These are phyloP conservation scores for Pseudogymnoascus sp. DNA, from an alignment of 2,329 filamentous ascomycete genomes.

Conservation along the genomic window DNA sequence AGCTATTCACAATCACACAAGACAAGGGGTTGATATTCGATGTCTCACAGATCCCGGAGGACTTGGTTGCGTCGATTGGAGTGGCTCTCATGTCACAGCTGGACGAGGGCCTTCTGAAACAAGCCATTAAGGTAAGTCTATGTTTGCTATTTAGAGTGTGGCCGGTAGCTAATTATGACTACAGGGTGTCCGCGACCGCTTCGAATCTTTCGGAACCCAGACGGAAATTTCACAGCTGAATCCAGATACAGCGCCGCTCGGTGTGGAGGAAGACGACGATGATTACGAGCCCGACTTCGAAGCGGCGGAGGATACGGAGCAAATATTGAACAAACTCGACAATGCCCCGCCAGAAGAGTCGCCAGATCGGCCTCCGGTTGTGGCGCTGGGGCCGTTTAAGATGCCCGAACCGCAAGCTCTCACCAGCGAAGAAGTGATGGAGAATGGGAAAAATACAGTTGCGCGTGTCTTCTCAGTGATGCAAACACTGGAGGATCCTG, in stretches of 20 bases:
- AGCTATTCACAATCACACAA: conserved; percentile 77
- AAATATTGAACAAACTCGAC: conserved; percentile 70
- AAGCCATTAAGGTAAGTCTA: conserved; percentile 60
- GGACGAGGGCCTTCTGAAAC: conserved; percentile 57
- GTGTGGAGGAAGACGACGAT: conserved; percentile 72
- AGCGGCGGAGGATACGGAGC: conserved; percentile 66
- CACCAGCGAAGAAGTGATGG: conserved; percentile 60
- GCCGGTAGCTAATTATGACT: conserved; percentile 16
- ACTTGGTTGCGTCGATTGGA: conserved; percentile 72
- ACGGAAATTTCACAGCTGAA: conserved; percentile 33
- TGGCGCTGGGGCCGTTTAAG: conserved; percentile 63
- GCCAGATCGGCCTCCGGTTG: conserved; percentile 26
- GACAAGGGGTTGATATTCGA: conserved; percentile 45
- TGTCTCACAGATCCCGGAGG: conserved; percentile 66
- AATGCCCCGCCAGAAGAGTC: conserved; percentile 51
- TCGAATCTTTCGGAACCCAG: conserved; percentile 26
- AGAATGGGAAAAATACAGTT: conserved; percentile 66
- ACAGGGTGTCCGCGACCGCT: conserved; percentile 44
- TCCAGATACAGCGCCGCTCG: conserved; percentile 50
- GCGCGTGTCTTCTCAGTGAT: conserved; percentile 72
- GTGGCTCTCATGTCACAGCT: conserved; percentile 67
- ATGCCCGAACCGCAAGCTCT: conserved; percentile 69
- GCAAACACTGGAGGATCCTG: conserved; percentile 59
- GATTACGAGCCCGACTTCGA: conserved; percentile 88
- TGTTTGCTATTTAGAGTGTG: background rate